Conservation (phyloP, 2,329 filamentous ascomycete species). For the Colletotrichum brevisporum region DNA sequence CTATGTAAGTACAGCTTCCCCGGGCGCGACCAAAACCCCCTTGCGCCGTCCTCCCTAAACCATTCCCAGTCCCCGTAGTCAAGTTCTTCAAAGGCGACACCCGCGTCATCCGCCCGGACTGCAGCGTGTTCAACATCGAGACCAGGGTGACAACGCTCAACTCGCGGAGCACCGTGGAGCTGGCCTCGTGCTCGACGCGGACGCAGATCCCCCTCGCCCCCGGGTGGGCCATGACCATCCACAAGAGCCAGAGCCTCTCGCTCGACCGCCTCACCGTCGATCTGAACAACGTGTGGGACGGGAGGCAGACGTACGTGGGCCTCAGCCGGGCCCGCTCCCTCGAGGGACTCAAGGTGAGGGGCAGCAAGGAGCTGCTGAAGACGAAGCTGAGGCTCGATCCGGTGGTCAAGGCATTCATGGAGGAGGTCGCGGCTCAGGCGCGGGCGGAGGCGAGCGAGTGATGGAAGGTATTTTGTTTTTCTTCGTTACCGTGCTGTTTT, state of each 20-base stretch:
- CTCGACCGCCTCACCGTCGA: conserved; percentile 3
- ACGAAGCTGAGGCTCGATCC: not conserved
- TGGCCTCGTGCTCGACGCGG: not conserved
- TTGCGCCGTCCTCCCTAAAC: no score
- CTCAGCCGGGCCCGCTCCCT: conserved; percentile 6
- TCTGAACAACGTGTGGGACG: not conserved
- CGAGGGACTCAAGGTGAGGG: not conserved
- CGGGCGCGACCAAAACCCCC: no score
- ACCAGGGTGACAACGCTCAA: no score
- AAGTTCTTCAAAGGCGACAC: not conserved
- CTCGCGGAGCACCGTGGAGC: no score
- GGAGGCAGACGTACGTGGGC: not conserved
- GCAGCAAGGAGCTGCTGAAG: not conserved
- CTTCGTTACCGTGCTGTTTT: not conserved
- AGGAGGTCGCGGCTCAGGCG: not conserved
- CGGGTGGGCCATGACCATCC: conserved; percentile 21
- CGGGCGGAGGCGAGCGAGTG: not conserved
- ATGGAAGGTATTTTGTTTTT: no score
- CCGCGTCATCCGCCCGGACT: not conserved
- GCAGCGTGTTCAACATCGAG: not conserved
- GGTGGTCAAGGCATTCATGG: not conserved
- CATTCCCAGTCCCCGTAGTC: not conserved
- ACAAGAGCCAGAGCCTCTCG: conserved; percentile 19
- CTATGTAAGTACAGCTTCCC: not conserved
- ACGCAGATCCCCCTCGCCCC: conserved; percentile 14